phyloP scores from a whole-genome alignment of 495 filamentous ascomycete genomes.

The Beverwykella pulmonaria region DNA sequence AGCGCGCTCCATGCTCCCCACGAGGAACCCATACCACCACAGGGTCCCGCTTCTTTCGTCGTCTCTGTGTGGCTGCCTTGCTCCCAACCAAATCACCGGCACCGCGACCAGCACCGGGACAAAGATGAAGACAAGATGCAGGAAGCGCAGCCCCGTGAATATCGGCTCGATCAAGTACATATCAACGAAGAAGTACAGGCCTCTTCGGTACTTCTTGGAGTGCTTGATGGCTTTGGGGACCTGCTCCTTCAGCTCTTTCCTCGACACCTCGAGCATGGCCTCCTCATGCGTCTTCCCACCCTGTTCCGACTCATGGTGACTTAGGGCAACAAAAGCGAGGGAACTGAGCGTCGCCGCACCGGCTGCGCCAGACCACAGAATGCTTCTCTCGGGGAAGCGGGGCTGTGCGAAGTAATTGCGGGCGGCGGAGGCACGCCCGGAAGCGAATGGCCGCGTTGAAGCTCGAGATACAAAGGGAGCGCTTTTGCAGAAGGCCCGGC shows the following conservation, averaged over 20 bases:
- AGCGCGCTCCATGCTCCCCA: constrained; percentile 86
- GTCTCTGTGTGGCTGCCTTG: constrained; percentile 58
- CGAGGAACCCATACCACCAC: constrained; percentile 94
- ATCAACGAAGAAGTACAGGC: constrained; percentile 65
- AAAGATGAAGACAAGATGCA: constrained; percentile 86
- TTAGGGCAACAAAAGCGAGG: constrained; percentile 71
- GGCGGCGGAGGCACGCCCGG: constrained; percentile 7
- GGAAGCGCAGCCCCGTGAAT: constrained; percentile 81
- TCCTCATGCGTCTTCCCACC: constrained; percentile 72
- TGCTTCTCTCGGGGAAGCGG: constrained; percentile 32
- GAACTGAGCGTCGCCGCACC: constrained; percentile 55
- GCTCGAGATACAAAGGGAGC: constrained; percentile 40
- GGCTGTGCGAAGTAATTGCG: constrained; percentile 25
- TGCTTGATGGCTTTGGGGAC: constrained; percentile 63
- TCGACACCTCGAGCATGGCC: constrained; percentile 82
- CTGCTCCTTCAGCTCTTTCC: constrained; percentile 70
- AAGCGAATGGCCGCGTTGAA: constrained; percentile 37
- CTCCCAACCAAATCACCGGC: constrained; percentile 80
- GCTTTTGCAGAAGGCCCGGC: constrained; percentile 39
- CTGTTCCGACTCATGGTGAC: constrained; percentile 52
- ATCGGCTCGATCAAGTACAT: constrained; percentile 80
- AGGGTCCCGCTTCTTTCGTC: constrained; percentile 77
- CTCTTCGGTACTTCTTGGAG: constrained; percentile 55
- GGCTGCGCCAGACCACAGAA: constrained; percentile 47
- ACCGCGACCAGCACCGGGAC: constrained; percentile 81